Evolutionary conservation across 441 rosid genomes (phyloP).

Genomic region (Aquilaria agallochum): DNA sequence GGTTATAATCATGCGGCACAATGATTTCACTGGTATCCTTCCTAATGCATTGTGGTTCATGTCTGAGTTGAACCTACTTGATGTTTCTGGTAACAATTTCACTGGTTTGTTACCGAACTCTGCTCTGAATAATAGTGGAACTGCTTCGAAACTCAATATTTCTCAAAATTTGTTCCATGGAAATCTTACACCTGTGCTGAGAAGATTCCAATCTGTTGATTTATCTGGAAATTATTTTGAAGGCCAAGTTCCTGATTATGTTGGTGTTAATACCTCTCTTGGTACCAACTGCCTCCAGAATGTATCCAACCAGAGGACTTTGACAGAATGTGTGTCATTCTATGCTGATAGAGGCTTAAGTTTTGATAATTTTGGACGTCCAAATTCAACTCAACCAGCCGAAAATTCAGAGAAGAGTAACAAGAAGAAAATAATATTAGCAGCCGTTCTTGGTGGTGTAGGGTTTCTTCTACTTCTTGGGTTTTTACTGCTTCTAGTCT

Average conservation of each 20-base stretch:
- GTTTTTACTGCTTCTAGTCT: conserved; percentile 33
- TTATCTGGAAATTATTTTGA: conserved; percentile 81
- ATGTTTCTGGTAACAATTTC: conserved; percentile 75
- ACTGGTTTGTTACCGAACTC: conserved; percentile 59
- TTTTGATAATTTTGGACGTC: conserved; percentile 77
- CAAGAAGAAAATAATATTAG: conserved; percentile 44
- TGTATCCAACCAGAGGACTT: conserved; percentile 53
- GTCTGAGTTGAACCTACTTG: conserved; percentile 56
- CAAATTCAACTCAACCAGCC: conserved; percentile 39
- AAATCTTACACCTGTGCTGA: conserved; percentile 40
- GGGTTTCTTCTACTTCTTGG: conserved; percentile 47
- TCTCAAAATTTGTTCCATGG: conserved; percentile 79
- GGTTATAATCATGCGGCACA: conserved; percentile 46
- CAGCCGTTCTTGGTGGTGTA: conserved; percentile 61
- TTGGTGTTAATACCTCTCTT: conserved; percentile 43
- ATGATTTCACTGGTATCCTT: conserved; percentile 52
- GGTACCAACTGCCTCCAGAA: conserved; percentile 68
- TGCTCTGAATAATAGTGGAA: conserved; percentile 25
- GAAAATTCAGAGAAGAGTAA: conserved; percentile 37
- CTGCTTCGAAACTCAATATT: conserved; percentile 44
- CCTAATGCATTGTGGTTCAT: conserved; percentile 52
- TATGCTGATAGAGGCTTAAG: conserved; percentile 51
- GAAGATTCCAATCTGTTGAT: conserved; percentile 40
- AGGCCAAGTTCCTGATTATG: conserved; percentile 62
- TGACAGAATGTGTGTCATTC: conserved; percentile 52